A percentile compares a stretch with the other conserved stretches of the same genome.
Conservation (phyloP, 345 rosid genomes). For the Populus pruinosa region DNA sequence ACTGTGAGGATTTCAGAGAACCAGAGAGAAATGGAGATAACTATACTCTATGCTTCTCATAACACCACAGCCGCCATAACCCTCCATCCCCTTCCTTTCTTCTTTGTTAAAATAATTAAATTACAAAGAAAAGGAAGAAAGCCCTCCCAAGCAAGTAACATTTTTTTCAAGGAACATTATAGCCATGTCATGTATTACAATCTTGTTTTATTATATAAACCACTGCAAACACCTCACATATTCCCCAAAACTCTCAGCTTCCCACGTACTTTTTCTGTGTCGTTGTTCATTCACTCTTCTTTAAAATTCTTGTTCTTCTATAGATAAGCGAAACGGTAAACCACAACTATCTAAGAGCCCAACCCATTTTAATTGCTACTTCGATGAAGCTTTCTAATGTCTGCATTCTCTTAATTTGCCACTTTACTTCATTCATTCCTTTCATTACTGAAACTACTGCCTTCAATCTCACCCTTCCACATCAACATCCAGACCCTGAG, state of each 20-base stretch:
- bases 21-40: conserved; percentile 1
- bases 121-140: not conserved
- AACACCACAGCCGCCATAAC: conserved; percentile 1
- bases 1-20: not conserved
- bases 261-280: conserved; percentile 18
- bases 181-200: not conserved
- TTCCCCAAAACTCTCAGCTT: conserved; percentile 22
- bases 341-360: not conserved
- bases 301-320: not conserved
- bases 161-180: not conserved
- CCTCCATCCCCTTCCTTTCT: conserved; percentile 15
- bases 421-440: not conserved
- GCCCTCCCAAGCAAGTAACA: not conserved
- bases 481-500: conserved; percentile 24
- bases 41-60: not conserved
- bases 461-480: conserved; percentile 22
- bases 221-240: conserved; percentile 19
- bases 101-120: conserved; percentile 15
- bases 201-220: conserved; percentile 25
- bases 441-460: conserved; percentile 2
- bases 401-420: conserved; percentile 38
- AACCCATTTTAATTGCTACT: conserved; percentile 12
- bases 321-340: conserved; percentile 12
- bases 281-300: conserved; percentile 1
- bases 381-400: conserved; percentile 33